Evolutionary conservation across 2,329 filamentous ascomycete species (phyloP).

Genomic region (Chrysoporthe puriensis): DNA sequence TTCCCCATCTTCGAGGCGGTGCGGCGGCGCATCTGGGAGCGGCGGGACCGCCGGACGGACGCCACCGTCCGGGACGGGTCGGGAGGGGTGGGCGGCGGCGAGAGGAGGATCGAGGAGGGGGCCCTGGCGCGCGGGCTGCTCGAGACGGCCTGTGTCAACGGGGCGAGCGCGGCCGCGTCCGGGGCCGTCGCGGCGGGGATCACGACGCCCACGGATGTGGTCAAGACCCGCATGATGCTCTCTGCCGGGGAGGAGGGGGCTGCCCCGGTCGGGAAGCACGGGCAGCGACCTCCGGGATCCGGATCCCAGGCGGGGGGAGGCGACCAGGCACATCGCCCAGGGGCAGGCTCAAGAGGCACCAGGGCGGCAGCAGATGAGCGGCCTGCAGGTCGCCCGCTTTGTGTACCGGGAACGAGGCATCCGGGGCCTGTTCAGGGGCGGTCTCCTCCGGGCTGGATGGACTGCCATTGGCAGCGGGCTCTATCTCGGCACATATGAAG

Average conservation of each 20-base stretch:
- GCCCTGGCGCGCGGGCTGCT: conserved; percentile 45
- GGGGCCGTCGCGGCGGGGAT: conserved; percentile 76
- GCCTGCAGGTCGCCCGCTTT: conserved; percentile 64
- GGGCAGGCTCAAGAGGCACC: conserved; percentile 36
- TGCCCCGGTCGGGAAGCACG: conserved; percentile 21
- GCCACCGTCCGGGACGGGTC: conserved; percentile 25
- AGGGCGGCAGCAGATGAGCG: conserved; percentile 44
- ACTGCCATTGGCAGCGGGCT: conserved; percentile 81
- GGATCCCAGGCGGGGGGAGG: conserved; percentile 29
- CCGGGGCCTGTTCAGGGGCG: conserved; percentile 77
- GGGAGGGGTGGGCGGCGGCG: conserved; percentile 42
- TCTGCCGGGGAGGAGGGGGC: conserved; percentile 49
- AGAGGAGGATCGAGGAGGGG: conserved; percentile 24
- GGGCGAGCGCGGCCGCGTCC: conserved; percentile 71
- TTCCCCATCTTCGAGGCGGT: conserved; percentile 84
- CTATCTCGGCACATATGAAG: conserved; percentile 86
- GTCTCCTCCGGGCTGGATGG: conserved; percentile 74
- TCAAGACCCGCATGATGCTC: conserved; percentile 91
- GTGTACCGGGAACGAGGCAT: conserved; percentile 70
- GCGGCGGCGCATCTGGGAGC: conserved; percentile 56
- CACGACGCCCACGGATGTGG: conserved; percentile 88
- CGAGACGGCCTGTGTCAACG: conserved; percentile 74
- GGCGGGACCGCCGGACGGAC: conserved; percentile 29
- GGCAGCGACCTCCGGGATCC: conserved; percentile 18
- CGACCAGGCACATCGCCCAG: conserved; percentile 35